These are phyloP conservation scores for Anethum foeniculum DNA, from an alignment of 140 eudicot genomes.

Conservation along the genomic window DNA sequence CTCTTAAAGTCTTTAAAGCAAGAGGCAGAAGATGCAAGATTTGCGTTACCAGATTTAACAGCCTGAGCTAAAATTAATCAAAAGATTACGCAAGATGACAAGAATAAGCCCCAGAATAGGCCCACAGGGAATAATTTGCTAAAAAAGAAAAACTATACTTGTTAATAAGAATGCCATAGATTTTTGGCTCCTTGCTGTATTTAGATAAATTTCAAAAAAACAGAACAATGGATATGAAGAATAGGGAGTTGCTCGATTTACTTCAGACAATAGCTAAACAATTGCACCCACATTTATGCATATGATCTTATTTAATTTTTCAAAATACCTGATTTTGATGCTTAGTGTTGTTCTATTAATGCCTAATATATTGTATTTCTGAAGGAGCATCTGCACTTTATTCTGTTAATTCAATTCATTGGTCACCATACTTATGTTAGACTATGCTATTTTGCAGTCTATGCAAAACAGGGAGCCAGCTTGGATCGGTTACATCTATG, in stretches of 20 bases:
- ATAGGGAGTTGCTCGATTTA: background rate
- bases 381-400: background rate
- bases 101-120: background rate
- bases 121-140: background rate
- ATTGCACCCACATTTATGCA: background rate
- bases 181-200: background rate
- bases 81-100: background rate
- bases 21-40: background rate
- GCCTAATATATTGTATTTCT: background rate
- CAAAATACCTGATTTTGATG: background rate
- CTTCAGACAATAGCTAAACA: background rate
- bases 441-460: conserved; percentile 49
- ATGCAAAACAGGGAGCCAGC: conserved; percentile 82
- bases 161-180: background rate
- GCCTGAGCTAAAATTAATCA: background rate
- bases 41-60: background rate
- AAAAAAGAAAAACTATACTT: background rate
- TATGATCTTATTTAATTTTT: background rate
- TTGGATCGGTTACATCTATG: conserved; percentile 71
- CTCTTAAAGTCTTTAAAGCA: background rate
- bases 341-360: background rate
- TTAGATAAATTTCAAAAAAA: background rate
- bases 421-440: background rate
- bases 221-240: background rate
- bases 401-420: background rate